Percentiles rank a stretch among this genome's conserved stretches.
Conservation (phyloP, 805 yeast genomes). For the Lachancea meyersii region DNA sequence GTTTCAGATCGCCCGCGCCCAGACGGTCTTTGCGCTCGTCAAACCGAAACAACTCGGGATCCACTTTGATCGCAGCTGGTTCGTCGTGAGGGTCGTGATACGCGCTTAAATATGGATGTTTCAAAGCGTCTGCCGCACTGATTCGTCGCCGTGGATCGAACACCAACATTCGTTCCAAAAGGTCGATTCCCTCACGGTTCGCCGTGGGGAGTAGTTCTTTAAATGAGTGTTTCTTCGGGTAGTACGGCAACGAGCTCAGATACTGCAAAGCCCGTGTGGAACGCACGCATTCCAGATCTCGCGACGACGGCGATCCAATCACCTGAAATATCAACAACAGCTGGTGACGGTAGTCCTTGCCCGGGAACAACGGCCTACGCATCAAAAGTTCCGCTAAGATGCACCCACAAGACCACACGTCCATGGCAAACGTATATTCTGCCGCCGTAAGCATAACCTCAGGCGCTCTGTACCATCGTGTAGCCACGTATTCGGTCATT, state of each 20-base stretch:
- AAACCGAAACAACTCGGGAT: slow-evolving; percentile 82
- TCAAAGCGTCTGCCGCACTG: slow-evolving; percentile 74
- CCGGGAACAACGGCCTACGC: slow-evolving; percentile 87
- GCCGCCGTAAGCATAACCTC: slow-evolving; percentile 95
- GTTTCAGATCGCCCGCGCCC: slow-evolving; percentile 68
- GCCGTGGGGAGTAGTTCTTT: slow-evolving; percentile 40
- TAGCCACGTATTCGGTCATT: slow-evolving; percentile 96
- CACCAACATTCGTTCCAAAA: slow-evolving; percentile 61
- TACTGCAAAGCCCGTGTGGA: slow-evolving; percentile 85
- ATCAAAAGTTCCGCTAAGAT: slow-evolving; percentile 84
- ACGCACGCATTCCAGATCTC: slow-evolving; percentile 67
- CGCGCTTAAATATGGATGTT: slow-evolving; percentile 78
- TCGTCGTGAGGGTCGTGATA: slow-evolving; percentile 95
- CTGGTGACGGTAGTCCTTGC: slow-evolving; percentile 90
- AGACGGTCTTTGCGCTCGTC: slow-evolving; percentile 79
- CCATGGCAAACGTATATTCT: slow-evolving; percentile 90
- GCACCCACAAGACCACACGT: slow-evolving; percentile 96
- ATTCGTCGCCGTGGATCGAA: slow-evolving; percentile 82
- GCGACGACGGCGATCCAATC: slow-evolving; percentile 81
- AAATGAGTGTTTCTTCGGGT: slow-evolving; percentile 20
- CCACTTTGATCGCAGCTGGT: slow-evolving; percentile 77
- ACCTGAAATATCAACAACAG: slow-evolving; percentile 76
- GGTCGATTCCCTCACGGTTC: slow-evolving; percentile 62
- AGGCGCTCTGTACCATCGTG: slow-evolving; percentile 97
- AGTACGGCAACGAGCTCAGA: slow-evolving; percentile 69